A percentile compares a stretch with the other conserved stretches of the same genome.
Conservation (phyloP, 169 alveolate species). For the Neospora caninum region DNA sequence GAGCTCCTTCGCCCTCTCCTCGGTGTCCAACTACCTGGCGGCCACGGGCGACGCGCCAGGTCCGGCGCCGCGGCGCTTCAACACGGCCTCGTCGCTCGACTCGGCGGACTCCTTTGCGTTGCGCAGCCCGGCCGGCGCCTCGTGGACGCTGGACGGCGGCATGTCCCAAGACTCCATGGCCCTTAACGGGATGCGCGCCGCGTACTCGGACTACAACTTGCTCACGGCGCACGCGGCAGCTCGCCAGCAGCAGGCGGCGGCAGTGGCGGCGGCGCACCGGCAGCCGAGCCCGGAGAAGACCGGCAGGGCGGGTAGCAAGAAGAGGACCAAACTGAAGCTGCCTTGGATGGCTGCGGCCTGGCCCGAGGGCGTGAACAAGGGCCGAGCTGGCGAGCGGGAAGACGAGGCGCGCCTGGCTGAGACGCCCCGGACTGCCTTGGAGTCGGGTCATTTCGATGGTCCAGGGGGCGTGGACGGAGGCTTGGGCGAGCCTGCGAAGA, state of each 20-base stretch:
- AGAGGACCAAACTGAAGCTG: not conserved
- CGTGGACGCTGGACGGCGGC: not conserved
- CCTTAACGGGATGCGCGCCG: not conserved
- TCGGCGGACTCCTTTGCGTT: not conserved
- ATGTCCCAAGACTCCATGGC: not conserved
- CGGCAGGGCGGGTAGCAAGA: too few species aligned
- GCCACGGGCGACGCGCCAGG: slow-evolving; percentile 54
- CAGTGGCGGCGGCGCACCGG: too few species aligned
- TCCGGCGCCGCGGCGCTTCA: slow-evolving; percentile 42
- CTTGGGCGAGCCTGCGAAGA: too few species aligned
- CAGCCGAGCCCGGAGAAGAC: not conserved
- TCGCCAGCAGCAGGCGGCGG: too few species aligned
- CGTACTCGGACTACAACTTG: not conserved
- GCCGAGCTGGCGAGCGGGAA: too few species aligned
- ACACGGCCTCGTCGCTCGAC: slow-evolving; percentile 51
- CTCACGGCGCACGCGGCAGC: not conserved
- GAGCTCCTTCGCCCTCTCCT: not conserved
- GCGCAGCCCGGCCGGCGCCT: not conserved
- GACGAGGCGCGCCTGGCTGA: too few species aligned
- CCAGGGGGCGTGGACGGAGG: too few species aligned
- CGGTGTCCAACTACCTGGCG: slow-evolving; percentile 10
- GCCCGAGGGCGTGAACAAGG: too few species aligned
- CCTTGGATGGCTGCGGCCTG: too few species aligned
- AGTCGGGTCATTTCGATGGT: not conserved
- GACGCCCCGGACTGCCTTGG: not conserved